These are phyloP conservation scores for Solanum pennellii DNA, from an alignment of 257 asterid species.

Conservation along the genomic window DNA sequence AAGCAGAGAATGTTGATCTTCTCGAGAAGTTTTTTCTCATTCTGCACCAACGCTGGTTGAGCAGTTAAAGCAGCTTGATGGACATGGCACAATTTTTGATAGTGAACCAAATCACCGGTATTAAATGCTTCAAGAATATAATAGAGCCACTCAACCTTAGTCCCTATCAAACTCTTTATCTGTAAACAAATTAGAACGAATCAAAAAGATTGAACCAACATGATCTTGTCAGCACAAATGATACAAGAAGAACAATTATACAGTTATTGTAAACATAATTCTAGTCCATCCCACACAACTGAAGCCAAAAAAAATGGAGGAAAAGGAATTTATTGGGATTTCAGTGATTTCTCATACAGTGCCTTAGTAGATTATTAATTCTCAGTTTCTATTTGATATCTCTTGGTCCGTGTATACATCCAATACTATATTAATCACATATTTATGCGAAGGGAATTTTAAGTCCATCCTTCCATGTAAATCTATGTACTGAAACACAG, in stretches of 20 bases:
- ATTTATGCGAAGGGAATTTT: neutral
- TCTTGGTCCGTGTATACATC: neutral
- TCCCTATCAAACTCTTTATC: slow-evolving; percentile 65
- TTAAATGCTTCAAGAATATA: slow-evolving; percentile 86
- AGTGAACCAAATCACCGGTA: slow-evolving; percentile 75
- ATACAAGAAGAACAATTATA: neutral
- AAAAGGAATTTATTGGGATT: neutral
- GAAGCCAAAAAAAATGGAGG: neutral
- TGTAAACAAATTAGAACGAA: slow-evolving; percentile 11
- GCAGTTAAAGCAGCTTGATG: slow-evolving; percentile 71
- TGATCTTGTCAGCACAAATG: neutral
- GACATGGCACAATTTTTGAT: slow-evolving; percentile 75
- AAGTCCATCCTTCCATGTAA: neutral
- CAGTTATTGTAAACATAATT: neutral
- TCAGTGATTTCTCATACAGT: neutral
- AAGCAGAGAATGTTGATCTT: slow-evolving; percentile 92
- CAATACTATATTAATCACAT: neutral
- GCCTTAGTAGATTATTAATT: neutral
- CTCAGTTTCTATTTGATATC: neutral
- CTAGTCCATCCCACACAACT: neutral
- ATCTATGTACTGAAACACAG: neutral
- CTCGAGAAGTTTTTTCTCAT: slow-evolving; percentile 85
- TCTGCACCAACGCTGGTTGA: slow-evolving; percentile 86
- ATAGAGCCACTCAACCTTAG: slow-evolving; percentile 88
- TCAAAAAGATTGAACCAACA: neutral